A percentile compares a stretch with the other conserved stretches of the same genome.
These are phyloP conservation scores for Ceratobasidium sp. DNA, from an alignment of 1,284 basidiomycete genomes.

Conservation along the genomic window DNA sequence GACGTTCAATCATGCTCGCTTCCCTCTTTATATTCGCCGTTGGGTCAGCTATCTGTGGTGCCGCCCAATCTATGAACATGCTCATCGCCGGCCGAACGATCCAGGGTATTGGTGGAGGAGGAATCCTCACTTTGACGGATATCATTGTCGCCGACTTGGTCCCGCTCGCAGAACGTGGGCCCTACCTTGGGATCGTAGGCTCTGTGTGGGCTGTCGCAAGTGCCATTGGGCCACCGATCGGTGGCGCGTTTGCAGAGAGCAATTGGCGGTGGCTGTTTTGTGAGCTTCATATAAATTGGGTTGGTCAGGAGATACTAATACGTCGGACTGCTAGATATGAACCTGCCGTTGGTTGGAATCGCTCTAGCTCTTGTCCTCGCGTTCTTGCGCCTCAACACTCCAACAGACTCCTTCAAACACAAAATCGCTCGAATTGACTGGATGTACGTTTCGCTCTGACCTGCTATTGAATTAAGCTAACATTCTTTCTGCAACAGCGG, in stretches of 20 bases:
- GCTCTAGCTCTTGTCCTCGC: slow-evolving; percentile 56
- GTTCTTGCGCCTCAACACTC: slow-evolving; percentile 58
- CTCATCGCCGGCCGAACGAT: slow-evolving; percentile 59
- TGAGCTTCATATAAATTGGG: slow-evolving; percentile 47
- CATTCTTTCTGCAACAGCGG: slow-evolving; percentile 52
- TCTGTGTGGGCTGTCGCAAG: slow-evolving; percentile 55
- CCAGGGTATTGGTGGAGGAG: slow-evolving; percentile 64
- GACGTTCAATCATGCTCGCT: slow-evolving; percentile 56
- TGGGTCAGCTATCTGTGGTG: slow-evolving; percentile 60
- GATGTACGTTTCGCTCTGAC: slow-evolving; percentile 53
- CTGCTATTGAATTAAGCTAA: slow-evolving; percentile 8
- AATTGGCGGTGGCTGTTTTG: slow-evolving; percentile 61
- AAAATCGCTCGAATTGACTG: slow-evolving; percentile 58
- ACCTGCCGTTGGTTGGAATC: slow-evolving; percentile 59
- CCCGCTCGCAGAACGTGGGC: slow-evolving; percentile 59
- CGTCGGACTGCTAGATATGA: slow-evolving; percentile 55
- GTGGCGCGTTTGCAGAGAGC: slow-evolving; percentile 55
- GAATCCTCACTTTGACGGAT: slow-evolving; percentile 58
- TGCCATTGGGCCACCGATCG: slow-evolving; percentile 56
- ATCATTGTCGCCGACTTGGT: slow-evolving; percentile 63
- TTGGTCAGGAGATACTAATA: slow-evolving; percentile 3
- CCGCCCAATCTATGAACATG: slow-evolving; percentile 58
- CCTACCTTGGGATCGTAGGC: slow-evolving; percentile 55
- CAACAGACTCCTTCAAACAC: slow-evolving; percentile 52
- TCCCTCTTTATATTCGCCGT: slow-evolving; percentile 59